Base-by-base conservation (phyloP, 2,329 filamentous ascomycete genomes). In the Aulographum hederae region DNA sequence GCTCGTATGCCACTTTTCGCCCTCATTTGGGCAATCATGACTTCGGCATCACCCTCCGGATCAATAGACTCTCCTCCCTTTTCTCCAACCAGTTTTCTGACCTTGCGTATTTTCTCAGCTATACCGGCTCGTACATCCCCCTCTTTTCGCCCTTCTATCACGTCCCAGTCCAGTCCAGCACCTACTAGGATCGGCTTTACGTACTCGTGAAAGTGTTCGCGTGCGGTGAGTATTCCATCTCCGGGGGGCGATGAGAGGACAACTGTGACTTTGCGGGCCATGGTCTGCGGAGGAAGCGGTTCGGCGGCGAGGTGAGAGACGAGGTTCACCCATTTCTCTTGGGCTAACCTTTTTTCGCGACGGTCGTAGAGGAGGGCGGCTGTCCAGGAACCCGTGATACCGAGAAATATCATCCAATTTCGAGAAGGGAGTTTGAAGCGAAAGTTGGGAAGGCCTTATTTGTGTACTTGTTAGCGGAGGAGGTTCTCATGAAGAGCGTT, bases 341-440 rank as follows among this genome's bases (percentile, higher is more conserved):
- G 86, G 32, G 75, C 74, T 38, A 74, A 73, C 45, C 75, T 79
- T 63, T 86, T 93, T 58, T 95, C 77, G 37, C 80, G 75, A 47
- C 81, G 81, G 56, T 98, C 89, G 62, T 98, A 94, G 48, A 89
- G 68, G 34, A 95, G 66, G 32, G 82, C 78, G 12, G 70, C 73
- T 4, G 80, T 72, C 48, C 93, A 78, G 29, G 79, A 70, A 32
- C 75, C 75, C 8, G 77, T 76, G 34, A 95, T 53, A 29, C 77
- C 65, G 54, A 85, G 73, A 60, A 98, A 98, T 46, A 98, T 94
- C 57, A 89, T 72, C 89, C 89, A 98, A 53, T 95, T 95, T 38
- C 89, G 78, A 13, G 86, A 95, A 5, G 89, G 89, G 13, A 98
- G 71, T 54, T 73, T 82, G 43, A 74, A 67, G 37, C 79, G 78